Percentiles rank a stretch among this genome's conserved stretches.
Evolutionary conservation across 2,329 filamentous ascomycete genomes (phyloP).

Genomic region (Pseudocercospora eumusae): DNA sequence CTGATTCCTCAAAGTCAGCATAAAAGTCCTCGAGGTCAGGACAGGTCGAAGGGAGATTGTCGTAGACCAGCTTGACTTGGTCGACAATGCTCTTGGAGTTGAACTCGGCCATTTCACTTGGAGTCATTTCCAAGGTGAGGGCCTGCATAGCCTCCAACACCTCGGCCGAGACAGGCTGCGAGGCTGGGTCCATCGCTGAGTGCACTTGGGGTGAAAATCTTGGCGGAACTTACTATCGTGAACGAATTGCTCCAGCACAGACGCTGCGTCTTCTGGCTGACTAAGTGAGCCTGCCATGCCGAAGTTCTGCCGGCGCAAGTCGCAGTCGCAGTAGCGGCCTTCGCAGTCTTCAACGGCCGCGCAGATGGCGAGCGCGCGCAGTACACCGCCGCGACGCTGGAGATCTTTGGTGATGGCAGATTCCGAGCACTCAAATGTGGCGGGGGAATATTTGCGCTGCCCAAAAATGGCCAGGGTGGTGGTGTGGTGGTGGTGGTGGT

Average conservation of each 20-base stretch:
- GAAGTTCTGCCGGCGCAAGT: neutral
- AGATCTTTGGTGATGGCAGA: neutral
- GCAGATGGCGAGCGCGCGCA: neutral
- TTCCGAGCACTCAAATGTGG: neutral
- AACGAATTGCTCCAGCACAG: conserved; percentile 78
- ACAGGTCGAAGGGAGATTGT: neutral
- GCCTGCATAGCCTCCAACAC: neutral
- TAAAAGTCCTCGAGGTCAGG: neutral
- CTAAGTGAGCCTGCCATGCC: conserved; percentile 40
- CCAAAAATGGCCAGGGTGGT: neutral
- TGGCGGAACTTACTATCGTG: conserved; percentile 56
- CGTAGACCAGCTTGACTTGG: neutral
- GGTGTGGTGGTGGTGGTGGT: neutral
- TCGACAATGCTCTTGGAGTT: neutral
- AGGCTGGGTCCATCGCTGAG: neutral
- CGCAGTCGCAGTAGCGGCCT: too few relatives aligned
- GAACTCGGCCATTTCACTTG: neutral
- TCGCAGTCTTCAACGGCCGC: neutral
- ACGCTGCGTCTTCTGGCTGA: conserved; percentile 61
- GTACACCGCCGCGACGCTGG: neutral
- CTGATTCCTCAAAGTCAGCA: conserved; percentile 42
- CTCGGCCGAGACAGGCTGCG: neutral
- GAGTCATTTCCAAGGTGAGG: neutral
- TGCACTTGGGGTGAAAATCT: neutral
- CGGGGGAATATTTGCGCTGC: neutral